These are phyloP conservation scores for Trichoderma erinaceum DNA, from an alignment of 495 filamentous ascomycete species.

Conservation along the genomic window DNA sequence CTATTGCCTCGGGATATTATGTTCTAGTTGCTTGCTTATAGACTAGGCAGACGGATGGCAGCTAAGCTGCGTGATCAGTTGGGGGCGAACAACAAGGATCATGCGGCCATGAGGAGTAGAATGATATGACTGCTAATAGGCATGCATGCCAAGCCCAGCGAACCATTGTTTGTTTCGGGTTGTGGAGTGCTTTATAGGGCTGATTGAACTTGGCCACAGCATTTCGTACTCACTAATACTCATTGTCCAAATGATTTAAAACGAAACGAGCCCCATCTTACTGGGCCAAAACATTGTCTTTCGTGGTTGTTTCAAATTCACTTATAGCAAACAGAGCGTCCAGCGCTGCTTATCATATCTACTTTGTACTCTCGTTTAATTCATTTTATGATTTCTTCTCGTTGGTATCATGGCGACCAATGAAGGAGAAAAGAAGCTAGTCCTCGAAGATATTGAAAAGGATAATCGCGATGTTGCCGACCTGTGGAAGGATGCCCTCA, in stretches of 20 bases:
- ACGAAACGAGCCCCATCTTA: too few species aligned
- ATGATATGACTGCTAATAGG: neutral
- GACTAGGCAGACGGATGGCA: neutral
- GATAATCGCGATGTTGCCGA: slow-evolving; percentile 21
- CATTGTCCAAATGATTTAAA: too few species aligned
- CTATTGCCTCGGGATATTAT: neutral
- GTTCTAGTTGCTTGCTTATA: neutral
- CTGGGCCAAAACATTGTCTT: too few species aligned
- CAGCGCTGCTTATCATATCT: neutral
- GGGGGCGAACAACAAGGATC: neutral
- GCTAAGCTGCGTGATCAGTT: slow-evolving; percentile 6
- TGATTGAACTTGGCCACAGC: neutral
- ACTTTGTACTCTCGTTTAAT: neutral
- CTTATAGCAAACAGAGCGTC: neutral
- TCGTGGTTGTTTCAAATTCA: too few species aligned
- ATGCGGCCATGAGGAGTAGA: neutral
- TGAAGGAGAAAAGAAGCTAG: neutral
- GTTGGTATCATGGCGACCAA: neutral
- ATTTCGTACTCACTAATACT: neutral
- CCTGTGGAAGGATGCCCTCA: slow-evolving; percentile 22
- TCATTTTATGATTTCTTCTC: neutral
- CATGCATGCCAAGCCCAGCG: neutral
- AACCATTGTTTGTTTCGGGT: neutral
- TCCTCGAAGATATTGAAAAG: neutral
- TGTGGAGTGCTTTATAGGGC: neutral